Evolutionary conservation across 768 basidiomycete species (phyloP).

Genomic region (Podaxis rugospora): DNA sequence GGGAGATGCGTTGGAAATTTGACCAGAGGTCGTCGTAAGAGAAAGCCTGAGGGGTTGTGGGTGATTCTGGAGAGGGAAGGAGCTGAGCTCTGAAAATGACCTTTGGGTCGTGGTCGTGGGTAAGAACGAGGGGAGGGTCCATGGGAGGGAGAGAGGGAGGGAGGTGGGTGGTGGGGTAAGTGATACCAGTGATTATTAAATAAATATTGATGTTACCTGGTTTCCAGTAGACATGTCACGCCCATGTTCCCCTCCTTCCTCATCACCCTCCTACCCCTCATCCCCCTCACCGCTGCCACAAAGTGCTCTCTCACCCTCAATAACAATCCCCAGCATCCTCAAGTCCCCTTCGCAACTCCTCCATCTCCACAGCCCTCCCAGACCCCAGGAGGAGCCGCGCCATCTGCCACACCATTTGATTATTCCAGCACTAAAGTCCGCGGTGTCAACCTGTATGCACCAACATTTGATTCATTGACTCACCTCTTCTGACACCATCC

Average conservation of each 20-base stretch:
- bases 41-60: not conserved
- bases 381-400: not conserved
- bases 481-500: not conserved
- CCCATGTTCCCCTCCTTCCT: not conserved
- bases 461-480: not conserved
- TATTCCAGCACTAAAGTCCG: slow-evolving; percentile 31
- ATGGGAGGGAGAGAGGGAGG: not conserved
- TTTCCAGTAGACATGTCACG: not conserved
- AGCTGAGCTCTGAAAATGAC: slow-evolving; percentile 1
- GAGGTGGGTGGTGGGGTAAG: not conserved
- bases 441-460: slow-evolving; percentile 56
- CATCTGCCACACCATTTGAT: slow-evolving; percentile 8
- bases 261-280: not conserved
- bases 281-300: not conserved
- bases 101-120: slow-evolving; percentile 6
- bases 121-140: slow-evolving; percentile 6
- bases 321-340: not conserved
- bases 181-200: not conserved
- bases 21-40: slow-evolving; percentile 1
- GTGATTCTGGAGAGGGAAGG: not conserved
- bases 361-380: not conserved
- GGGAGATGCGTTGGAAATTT: not conserved
- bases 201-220: not conserved
- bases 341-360: not conserved
- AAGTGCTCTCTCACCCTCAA: not conserved